A percentile compares a stretch with the other conserved stretches of the same genome.
These are phyloP conservation scores for Leccinellum rugosiceps DNA, from an alignment of 768 basidiomycete species.

Conservation along the genomic window DNA sequence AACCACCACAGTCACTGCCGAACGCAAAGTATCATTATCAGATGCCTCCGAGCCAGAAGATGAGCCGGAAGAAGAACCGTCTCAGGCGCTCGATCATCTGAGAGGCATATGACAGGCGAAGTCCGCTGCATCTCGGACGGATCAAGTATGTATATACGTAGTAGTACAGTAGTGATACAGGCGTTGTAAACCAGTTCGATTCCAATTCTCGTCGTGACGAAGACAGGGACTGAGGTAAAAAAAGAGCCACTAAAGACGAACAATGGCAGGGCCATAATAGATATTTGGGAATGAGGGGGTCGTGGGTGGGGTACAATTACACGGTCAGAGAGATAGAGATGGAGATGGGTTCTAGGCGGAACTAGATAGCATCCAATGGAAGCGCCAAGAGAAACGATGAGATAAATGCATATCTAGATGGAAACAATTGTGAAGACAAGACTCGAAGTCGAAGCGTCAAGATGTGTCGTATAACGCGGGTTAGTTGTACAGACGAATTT, in stretches of 20 bases:
- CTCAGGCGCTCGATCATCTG: background rate
- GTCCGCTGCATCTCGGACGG: background rate
- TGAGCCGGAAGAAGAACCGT: background rate
- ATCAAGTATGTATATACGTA: slow-evolving; percentile 11
- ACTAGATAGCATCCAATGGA: slow-evolving; percentile 29
- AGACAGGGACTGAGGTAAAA: background rate
- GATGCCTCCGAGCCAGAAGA: background rate
- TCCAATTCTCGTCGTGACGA: slow-evolving; percentile 3
- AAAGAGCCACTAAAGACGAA: background rate
- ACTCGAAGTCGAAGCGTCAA: slow-evolving; percentile 10
- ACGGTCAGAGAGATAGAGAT: slow-evolving; percentile 1
- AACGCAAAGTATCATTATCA: slow-evolving; percentile 43
- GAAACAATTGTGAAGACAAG: slow-evolving; percentile 10
- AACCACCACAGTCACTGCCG: slow-evolving; percentile 44
- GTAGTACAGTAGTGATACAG: slow-evolving; percentile 30
- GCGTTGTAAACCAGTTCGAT: slow-evolving; percentile 6
- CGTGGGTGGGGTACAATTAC: slow-evolving; percentile 21
- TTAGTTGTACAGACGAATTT: slow-evolving; percentile 9
- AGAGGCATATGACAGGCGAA: background rate
- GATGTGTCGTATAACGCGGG: slow-evolving; percentile 21
- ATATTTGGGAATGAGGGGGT: slow-evolving; percentile 16
- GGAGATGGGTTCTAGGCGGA: slow-evolving; percentile 25
- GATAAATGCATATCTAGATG: slow-evolving; percentile 33
- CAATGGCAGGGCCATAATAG: slow-evolving; percentile 9
- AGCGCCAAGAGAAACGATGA: background rate